Base-by-base conservation (phyloP, 495 filamentous ascomycete species). In the Saxophila tyrrhenica region DNA sequence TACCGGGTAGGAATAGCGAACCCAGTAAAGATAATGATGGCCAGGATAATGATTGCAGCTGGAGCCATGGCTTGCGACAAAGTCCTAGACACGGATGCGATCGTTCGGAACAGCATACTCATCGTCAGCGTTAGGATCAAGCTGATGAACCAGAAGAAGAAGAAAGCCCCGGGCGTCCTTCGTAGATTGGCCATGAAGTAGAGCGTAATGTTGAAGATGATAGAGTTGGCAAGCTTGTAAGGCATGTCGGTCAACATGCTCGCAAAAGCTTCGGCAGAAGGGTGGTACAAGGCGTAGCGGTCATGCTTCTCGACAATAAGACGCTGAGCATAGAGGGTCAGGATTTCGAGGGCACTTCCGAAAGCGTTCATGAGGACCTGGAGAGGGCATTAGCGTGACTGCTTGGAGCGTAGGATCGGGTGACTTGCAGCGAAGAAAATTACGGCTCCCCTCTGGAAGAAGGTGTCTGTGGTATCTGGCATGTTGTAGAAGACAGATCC, bases 301-400 rank as follows among this genome's bases (percentile, higher is more conserved):
- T 73, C 71, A 62, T 96, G 90, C 64, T 96, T 96, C 63, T 95
- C 89, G 52, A 96, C 88, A 62, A 96, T 94, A 0, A 86, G 82
- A 15, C 89, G 80, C 77, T 95, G 90, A 22, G 85, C 81, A 69
- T 89, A 96, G 3, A 94, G 75, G 1, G 85, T 89, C 25, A 94
- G 69, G 67, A 89, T 88, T 71, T 79, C 53, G 13, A 62, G 50
- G 1, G 57, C 53, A 17, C 51, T 48, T 39, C 82, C 72, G 58
- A 95, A 94, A 23, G 88, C 88, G 65, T 91, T 94, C 67, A 94
- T 76, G 35, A 96, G 73, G 63, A 90, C 29, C 29, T 35, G 29
- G 13, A 35, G 29, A 81, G 7, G 5, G 13, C 13, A 13, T 35
- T 35, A 35, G 29, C 29, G 13, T 5, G 13, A 35, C 5, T 7